phyloP scores from a whole-genome alignment of 78 protist species.

The Cavenderia fasciculata region DNA sequence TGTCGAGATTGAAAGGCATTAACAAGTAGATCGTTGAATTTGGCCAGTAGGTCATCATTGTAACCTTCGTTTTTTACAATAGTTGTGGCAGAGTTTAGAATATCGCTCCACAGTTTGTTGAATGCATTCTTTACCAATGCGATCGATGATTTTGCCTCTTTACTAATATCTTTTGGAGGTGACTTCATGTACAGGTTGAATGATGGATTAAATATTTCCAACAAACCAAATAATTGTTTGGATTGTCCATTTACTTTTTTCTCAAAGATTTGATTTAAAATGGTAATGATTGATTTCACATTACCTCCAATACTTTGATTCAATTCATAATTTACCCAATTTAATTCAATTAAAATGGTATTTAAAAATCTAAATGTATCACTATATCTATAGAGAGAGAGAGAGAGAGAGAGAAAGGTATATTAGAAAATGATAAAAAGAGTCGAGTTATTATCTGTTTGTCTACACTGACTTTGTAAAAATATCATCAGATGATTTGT shows the following conservation, averaged over 20 bases:
- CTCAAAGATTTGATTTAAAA: too few species aligned
- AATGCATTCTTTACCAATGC: too few species aligned
- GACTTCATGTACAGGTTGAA: too few species aligned
- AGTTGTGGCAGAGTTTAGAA: too few species aligned
- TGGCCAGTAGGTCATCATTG: conserved; percentile 1
- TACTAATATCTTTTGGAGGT: too few species aligned
- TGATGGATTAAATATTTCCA: too few species aligned
- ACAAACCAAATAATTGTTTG: too few species aligned
- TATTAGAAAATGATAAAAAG: neutral
- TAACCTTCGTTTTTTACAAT: neutral
- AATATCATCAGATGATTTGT: neutral
- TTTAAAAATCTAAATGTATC: neutral
- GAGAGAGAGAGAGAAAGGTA: neutral
- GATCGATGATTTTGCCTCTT: too few species aligned
- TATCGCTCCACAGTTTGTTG: too few species aligned
- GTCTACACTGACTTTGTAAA: neutral
- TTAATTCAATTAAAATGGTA: neutral
- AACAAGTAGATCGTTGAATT: neutral
- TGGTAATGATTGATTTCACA: too few species aligned
- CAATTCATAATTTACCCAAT: neutral
- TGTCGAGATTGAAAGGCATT: neutral
- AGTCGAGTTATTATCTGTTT: neutral
- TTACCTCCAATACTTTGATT: too few species aligned
- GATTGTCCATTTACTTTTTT: too few species aligned
- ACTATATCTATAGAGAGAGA: neutral